phyloP scores from a whole-genome alignment of 2,329 filamentous ascomycete genomes.

The Tolypocladium ovalisporum region DNA sequence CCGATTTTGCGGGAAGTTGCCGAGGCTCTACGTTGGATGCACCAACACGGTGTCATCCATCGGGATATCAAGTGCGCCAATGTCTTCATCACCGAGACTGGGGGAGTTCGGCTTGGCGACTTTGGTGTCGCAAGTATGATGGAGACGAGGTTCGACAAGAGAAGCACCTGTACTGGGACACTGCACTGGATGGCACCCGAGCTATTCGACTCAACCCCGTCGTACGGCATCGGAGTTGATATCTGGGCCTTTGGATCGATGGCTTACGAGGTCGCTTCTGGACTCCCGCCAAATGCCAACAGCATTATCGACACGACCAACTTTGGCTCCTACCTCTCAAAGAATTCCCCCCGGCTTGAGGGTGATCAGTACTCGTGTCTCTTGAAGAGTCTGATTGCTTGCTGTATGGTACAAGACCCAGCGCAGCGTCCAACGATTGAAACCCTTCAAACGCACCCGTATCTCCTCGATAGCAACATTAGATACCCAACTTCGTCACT shows the following conservation, averaged over 20 bases:
- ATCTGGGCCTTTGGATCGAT: constrained; percentile 82
- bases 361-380: constrained; percentile 60
- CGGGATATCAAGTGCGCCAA: constrained; percentile 69
- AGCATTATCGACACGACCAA: constrained; percentile 37
- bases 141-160: constrained; percentile 64
- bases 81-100: constrained; percentile 66
- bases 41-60: constrained; percentile 58
- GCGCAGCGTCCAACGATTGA: constrained; percentile 58
- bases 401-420: constrained; percentile 60
- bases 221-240: constrained; percentile 63
- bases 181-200: constrained; percentile 84
- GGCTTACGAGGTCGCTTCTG: constrained; percentile 71
- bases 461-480: constrained; percentile 55
- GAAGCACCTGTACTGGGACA: constrained; percentile 72
- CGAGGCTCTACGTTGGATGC: constrained; percentile 57
- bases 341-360: constrained; percentile 56
- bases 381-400: constrained; percentile 60
- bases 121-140: constrained; percentile 75
- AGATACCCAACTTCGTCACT: constrained; percentile 54
- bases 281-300: constrained; percentile 58
- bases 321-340: constrained; percentile 46
- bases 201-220: constrained; percentile 53
- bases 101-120: constrained; percentile 70
- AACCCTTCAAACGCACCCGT: constrained; percentile 58
- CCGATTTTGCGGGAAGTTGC: constrained; percentile 56